A percentile compares a stretch with the other conserved stretches of the same genome.
phyloP scores from a whole-genome alignment of 2,329 filamentous ascomycete genomes.

The Cladophialophora carrionii region DNA sequence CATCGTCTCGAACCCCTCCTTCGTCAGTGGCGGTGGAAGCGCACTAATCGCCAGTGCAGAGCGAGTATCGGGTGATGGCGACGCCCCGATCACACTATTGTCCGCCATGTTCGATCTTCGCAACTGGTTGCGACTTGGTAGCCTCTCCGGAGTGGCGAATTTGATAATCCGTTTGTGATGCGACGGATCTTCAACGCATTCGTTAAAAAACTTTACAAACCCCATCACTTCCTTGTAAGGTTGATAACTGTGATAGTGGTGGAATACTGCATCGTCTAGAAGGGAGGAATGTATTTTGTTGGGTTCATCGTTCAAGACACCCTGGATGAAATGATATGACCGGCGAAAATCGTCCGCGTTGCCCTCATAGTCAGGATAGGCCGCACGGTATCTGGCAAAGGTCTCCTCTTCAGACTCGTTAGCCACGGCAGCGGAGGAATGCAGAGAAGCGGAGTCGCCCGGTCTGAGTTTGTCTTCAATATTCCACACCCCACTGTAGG shows the following conservation, averaged over 20 bases:
- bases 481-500: conserved; percentile 7
- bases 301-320: conserved; percentile 38
- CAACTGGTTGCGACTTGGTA: neutral
- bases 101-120: neutral
- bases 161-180: conserved; percentile 24
- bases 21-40: neutral
- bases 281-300: conserved; percentile 44
- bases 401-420: conserved; percentile 16
- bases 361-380: conserved; percentile 48
- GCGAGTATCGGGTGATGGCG: neutral
- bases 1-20: neutral
- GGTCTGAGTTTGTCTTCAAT: neutral
- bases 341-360: conserved; percentile 46
- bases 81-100: neutral
- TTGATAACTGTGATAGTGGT: conserved; percentile 46
- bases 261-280: conserved; percentile 54
- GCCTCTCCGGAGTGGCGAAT: neutral
- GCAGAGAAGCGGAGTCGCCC: neutral
- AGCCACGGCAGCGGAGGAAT: neutral
- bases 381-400: conserved; percentile 46
- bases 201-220: conserved; percentile 49
- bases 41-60: neutral
- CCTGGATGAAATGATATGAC: conserved; percentile 46
- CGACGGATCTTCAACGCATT: conserved; percentile 18
- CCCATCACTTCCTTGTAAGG: conserved; percentile 41